phyloP scores from a whole-genome alignment of 768 basidiomycete genomes.

The Boletus rubroflammeus region DNA sequence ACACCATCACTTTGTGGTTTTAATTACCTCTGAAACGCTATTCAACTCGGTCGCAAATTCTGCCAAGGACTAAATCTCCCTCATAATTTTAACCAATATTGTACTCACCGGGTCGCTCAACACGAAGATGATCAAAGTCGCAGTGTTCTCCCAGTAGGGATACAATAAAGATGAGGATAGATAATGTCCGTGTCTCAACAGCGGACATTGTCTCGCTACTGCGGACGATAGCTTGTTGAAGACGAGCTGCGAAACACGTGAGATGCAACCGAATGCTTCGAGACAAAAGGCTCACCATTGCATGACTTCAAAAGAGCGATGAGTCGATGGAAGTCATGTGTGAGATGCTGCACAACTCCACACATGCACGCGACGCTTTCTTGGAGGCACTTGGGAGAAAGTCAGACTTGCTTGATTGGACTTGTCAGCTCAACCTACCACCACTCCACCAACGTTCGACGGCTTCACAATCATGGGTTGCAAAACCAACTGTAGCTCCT shows the following conservation, averaged over 20 bases:
- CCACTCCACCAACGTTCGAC: slow-evolving; percentile 58
- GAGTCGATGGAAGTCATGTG: slow-evolving; percentile 78
- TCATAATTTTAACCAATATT: no score
- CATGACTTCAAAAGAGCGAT: slow-evolving; percentile 82
- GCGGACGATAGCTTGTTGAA: slow-evolving; percentile 54
- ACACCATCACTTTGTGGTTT: not conserved
- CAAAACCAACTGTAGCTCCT: slow-evolving; percentile 74
- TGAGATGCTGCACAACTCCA: slow-evolving; percentile 76
- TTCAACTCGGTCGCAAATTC: slow-evolving; percentile 57
- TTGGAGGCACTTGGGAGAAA: slow-evolving; percentile 62
- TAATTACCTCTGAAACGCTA: slow-evolving; percentile 50
- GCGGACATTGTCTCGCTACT: slow-evolving; percentile 38
- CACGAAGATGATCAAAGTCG: slow-evolving; percentile 75
- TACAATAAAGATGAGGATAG: slow-evolving; percentile 79
- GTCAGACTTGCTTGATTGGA: not conserved
- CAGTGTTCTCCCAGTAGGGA: slow-evolving; percentile 86
- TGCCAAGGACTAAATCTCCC: slow-evolving; percentile 21
- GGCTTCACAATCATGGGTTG: slow-evolving; percentile 94
- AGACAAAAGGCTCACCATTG: slow-evolving; percentile 48
- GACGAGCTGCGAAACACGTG: slow-evolving; percentile 44
- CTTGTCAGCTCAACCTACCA: slow-evolving; percentile 40
- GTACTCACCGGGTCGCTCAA: slow-evolving; percentile 54
- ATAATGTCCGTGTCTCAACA: slow-evolving; percentile 52
- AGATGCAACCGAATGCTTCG: not conserved
- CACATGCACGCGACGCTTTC: slow-evolving; percentile 94